Percentiles rank a stretch among this genome's conserved stretches.
Evolutionary conservation across 208 protist species (phyloP).

Genomic region (Acanthamoeba sp.): DNA sequence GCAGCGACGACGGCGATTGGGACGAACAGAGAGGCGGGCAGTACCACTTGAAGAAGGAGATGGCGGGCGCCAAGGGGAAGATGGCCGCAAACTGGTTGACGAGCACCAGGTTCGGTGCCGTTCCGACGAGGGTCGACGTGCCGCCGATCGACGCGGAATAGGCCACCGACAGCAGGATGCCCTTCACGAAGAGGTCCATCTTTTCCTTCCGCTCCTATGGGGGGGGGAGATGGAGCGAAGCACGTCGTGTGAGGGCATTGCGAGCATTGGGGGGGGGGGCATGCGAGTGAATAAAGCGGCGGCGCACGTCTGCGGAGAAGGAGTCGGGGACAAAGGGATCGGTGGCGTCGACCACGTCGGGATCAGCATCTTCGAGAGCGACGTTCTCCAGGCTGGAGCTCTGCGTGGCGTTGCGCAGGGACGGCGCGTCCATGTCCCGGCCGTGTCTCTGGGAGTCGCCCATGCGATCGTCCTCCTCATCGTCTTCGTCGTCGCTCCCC

Average conservation of each 20-base stretch:
- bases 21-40: not conserved
- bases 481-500: not conserved
- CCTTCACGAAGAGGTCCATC: conserved; percentile 3
- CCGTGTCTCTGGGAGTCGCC: not conserved
- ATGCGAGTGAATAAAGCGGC: no score
- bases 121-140: conserved; percentile 61
- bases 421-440: not conserved
- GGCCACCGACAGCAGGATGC: conserved; percentile 54
- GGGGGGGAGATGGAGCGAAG: not conserved
- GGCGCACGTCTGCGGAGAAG: not conserved
- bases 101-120: conserved; percentile 32
- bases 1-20: not conserved
- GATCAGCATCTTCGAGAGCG: not conserved
- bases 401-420: not conserved
- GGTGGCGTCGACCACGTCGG: not conserved
- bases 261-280: no score
- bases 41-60: conserved; percentile 69
- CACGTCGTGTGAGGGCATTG: not conserved
- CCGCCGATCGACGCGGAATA: conserved; percentile 67
- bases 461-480: not conserved
- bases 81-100: not conserved
- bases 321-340: not conserved
- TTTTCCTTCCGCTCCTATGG: not conserved
- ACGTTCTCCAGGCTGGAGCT: not conserved
- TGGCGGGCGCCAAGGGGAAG: not conserved